Conservation (phyloP, 164 flowering plant genomes). For the Saururus chinensis region DNA sequence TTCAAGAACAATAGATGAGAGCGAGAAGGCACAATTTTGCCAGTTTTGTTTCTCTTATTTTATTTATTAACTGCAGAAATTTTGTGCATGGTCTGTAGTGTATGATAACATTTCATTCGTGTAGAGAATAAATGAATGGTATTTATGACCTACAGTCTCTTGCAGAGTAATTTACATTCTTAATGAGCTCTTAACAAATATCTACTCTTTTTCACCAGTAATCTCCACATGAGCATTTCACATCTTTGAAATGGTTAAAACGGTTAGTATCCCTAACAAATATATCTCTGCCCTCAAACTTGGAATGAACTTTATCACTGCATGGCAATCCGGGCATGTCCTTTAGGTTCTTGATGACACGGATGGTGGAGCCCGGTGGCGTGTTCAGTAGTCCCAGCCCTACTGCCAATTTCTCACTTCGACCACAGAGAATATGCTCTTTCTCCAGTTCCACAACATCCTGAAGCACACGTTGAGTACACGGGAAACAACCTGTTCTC, state of each 20-base stretch:
- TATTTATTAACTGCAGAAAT: neutral
- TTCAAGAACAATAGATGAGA: conserved; percentile 2
- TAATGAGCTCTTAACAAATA: no score
- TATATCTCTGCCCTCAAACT: conserved; percentile 51
- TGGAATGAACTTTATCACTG: conserved; percentile 46
- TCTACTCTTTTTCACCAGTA: conserved; percentile 48
- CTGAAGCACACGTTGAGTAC: conserved; percentile 49
- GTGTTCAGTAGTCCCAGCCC: conserved; percentile 59
- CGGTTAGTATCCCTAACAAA: conserved; percentile 66
- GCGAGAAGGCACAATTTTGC: neutral
- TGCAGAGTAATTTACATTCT: neutral
- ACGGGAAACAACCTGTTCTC: conserved; percentile 37
- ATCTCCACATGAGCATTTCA: conserved; percentile 62
- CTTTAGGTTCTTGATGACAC: conserved; percentile 67
- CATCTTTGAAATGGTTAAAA: conserved; percentile 64
- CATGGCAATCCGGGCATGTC: conserved; percentile 67
- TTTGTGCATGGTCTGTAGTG: neutral
- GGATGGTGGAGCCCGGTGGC: conserved; percentile 39
- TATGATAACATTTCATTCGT: neutral
- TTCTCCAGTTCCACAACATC: conserved; percentile 81
- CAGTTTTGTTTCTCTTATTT: neutral
- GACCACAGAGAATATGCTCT: conserved; percentile 62
- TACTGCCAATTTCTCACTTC: conserved; percentile 68
- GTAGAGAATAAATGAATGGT: neutral
- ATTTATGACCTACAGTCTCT: neutral